Percentiles rank a stretch among this genome's conserved stretches.
Evolutionary conservation across 495 filamentous ascomycete genomes (phyloP).

Genomic region (Gamarada debralockiae): DNA sequence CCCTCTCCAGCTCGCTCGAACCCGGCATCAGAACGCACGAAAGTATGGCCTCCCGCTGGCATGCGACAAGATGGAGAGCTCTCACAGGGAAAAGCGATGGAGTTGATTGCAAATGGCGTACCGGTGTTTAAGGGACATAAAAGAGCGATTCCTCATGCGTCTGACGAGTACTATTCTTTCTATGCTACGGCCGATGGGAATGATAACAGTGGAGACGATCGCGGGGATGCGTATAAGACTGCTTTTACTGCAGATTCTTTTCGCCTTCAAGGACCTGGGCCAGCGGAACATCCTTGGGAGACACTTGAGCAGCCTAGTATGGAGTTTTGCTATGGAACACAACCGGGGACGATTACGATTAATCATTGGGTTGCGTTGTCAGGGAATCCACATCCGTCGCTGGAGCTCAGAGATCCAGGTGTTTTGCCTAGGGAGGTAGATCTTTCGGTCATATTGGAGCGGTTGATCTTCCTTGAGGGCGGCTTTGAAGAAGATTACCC

Average conservation of each 20-base stretch:
- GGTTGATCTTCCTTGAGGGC: slow-evolving; percentile 49
- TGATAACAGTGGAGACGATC: slow-evolving; percentile 9
- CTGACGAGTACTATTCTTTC: slow-evolving; percentile 40
- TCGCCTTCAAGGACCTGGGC: slow-evolving; percentile 24
- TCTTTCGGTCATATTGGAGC: slow-evolving; percentile 47
- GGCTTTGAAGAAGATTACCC: slow-evolving; percentile 55
- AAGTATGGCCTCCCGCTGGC: slow-evolving; percentile 21
- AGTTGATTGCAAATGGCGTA: slow-evolving; percentile 19
- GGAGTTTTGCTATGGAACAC: slow-evolving; percentile 52
- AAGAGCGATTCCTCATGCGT: slow-evolving; percentile 15
- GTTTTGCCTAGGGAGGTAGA: slow-evolving; percentile 49
- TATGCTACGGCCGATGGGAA: slow-evolving; percentile 34
- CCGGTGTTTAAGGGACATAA: slow-evolving; percentile 20
- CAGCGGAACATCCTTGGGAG: slow-evolving; percentile 52
- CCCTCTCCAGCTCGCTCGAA: not conserved
- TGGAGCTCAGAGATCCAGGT: slow-evolving; percentile 45
- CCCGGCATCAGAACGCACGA: not conserved
- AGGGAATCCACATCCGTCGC: slow-evolving; percentile 41
- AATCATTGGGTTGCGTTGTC: slow-evolving; percentile 52
- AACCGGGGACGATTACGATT: slow-evolving; percentile 57
- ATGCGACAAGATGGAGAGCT: slow-evolving; percentile 6
- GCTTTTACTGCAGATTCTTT: slow-evolving; percentile 21
- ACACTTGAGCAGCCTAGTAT: slow-evolving; percentile 63
- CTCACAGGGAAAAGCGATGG: slow-evolving; percentile 19
- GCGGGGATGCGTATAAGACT: slow-evolving; percentile 3